Evolutionary conservation across 106 monocot genomes (phyloP), one percentile per base, ranked within the genome.

Genomic region (Gastrodia elata): DNA sequence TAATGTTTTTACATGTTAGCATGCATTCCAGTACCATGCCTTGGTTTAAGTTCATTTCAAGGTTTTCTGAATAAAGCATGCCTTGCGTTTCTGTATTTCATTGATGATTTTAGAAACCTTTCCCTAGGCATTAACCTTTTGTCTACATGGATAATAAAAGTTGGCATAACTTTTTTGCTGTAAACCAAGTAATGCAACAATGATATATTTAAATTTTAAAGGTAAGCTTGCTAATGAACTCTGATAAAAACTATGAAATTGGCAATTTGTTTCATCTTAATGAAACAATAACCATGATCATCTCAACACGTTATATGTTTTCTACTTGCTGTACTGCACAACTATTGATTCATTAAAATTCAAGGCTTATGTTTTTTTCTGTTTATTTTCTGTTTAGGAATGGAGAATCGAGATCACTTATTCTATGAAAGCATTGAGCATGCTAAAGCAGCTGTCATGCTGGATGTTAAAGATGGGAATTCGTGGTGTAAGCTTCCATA

Each of bases 401-500:
- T 82, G 64, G 90, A 86, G 76, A 85, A 83, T 71, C 87, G 86
- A 70, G 73, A 77, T 52, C 76, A 82, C 39, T 75, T 82, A 49
- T 73, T 96, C 39, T 86, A 92, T 80, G 89, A 96, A 86, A 92
- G 96, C 78, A 90, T 96, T 74, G 79, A 64, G 48, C 89, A 90
- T 84, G 96, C 90, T 71, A 96, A 86, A 79, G 90, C 87, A 86
- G 96, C 96, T 37, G 88, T 92, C 68, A 74, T 72, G 75, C 38
- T 96, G 80, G 96, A 96, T 81, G 81, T 96, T 59, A 92, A 84
- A 75, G 96, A 96, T 83, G 96, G 96, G 42, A 88, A 96, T 76
- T 96, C 92, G 61, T 96, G 96, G 96, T 96, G 96, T 96, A 92
- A 87, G 82, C 73, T 61, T 78, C 67, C 42, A 26, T 13, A 26